Percentiles rank a stretch among this genome's conserved stretches.
These are phyloP conservation scores for Rubroboletus satanas DNA, from an alignment of 768 basidiomycete genomes.

Conservation along the genomic window DNA sequence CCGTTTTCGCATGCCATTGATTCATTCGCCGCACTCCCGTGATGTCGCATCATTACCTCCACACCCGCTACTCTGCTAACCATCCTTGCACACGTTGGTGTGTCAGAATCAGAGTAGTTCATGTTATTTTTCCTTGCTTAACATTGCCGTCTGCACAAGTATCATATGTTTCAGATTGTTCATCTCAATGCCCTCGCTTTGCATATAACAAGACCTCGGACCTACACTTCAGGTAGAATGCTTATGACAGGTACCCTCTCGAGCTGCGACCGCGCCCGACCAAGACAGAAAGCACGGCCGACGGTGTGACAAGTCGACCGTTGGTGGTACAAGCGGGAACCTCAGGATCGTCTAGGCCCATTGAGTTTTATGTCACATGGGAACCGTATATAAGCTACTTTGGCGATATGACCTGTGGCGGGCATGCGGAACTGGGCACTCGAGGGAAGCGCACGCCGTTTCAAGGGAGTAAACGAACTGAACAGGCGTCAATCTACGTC, in stretches of 20 bases:
- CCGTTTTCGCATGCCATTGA: conserved; percentile 22
- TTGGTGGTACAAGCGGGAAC: background rate
- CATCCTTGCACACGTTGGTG: conserved; percentile 16
- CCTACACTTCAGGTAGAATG: background rate
- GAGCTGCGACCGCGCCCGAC: background rate
- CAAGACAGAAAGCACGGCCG: background rate
- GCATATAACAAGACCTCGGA: conserved; percentile 7
- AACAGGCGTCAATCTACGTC: conserved; percentile 3
- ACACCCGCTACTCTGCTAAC: conserved; percentile 5
- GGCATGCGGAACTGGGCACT: background rate
- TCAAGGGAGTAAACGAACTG: background rate
- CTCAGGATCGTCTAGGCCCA: background rate
- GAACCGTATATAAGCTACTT: background rate
- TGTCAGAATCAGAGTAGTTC: conserved; percentile 7
- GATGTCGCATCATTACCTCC: conserved; percentile 18
- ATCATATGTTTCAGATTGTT: conserved; percentile 17
- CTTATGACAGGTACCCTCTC: background rate
- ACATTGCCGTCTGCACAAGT: conserved; percentile 14
- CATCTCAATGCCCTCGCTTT: background rate
- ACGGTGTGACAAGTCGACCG: background rate
- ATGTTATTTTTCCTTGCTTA: conserved; percentile 18
- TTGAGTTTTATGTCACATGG: background rate
- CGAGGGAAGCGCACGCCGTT: conserved; percentile 3
- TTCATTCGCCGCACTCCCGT: conserved; percentile 16
- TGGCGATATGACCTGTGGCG: conserved; percentile 3